Base-by-base conservation (phyloP, 306 rosid species). In the Cicer cuneatum region DNA sequence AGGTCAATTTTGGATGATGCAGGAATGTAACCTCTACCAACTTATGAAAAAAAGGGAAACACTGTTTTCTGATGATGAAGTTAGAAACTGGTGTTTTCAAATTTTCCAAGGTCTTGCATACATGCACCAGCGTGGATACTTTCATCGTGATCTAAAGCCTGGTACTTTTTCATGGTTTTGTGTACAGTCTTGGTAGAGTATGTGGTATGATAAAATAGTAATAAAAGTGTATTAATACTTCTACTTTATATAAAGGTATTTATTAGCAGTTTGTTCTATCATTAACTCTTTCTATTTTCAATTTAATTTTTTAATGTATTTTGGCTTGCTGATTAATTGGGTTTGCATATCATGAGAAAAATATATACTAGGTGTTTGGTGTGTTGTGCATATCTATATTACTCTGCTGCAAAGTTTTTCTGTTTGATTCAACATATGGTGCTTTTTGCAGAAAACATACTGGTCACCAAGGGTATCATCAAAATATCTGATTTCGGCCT, bases 41-140 rank as follows among this genome's bases (percentile, higher is more conserved):
- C 96, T 92, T 37, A 90, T 92, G 93, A 90, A 92, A 82, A 92
- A 90, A 72, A 90, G 92, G 84, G 87, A 82, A 76, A 94, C 86
- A 56, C 88, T 85, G 72, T 94, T 92, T 86, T 86, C 90, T 59
- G 99, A 90, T 85, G 81, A 83, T 81, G 93, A 94, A 72, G 56
- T 94, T 56, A 86, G 92, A 83, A 90, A 87, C 79, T 94, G 91
- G 99, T 94, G 95, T 69, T 94, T 92, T 80, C 99, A 94, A 90
- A 95, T 94, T 82, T 94, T 94, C 81, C 98, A 94, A 80, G 95
- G 96, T 72, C 97, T 94, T 78, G 89, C 99, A n/a, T 92, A 90
- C 85, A 94, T 94, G 96, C 99, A 94, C 74, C 98, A 90, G 84
- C 91, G 89, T 70, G 99, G 99, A 79, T 94, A 94, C 82, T 94